Evolutionary conservation across 208 protist genomes (phyloP).

Genomic region (Leishmania gerbilli): DNA sequence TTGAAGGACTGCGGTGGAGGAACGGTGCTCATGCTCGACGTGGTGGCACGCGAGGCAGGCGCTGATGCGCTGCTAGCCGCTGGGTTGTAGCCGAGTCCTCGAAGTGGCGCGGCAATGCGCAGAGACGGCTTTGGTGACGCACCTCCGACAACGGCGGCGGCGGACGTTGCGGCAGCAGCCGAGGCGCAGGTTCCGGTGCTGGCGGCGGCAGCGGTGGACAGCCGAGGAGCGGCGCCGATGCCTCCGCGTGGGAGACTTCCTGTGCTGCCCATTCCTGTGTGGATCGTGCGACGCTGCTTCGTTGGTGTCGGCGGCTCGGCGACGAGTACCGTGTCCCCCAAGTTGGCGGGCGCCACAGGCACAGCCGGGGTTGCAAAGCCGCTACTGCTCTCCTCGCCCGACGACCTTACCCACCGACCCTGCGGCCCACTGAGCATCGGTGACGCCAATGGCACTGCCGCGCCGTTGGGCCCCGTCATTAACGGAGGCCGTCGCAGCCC

Average conservation of each 20-base stretch:
- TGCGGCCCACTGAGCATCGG: neutral
- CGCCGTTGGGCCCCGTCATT: neutral
- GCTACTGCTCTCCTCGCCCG: conserved; percentile 2
- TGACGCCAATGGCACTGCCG: neutral
- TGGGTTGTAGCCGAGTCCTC: neutral
- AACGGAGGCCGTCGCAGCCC: neutral
- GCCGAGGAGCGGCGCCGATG: neutral
- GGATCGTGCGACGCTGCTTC: conserved; percentile 69
- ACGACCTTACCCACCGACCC: conserved; percentile 5
- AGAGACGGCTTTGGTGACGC: conserved; percentile 10
- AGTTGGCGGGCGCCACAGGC: conserved; percentile 31
- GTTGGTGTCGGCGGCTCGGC: conserved; percentile 33
- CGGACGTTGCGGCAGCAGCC: neutral
- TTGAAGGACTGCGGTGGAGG: conserved; percentile 27
- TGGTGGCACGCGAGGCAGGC: neutral
- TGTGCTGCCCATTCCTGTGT: conserved; percentile 11
- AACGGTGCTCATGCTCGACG: neutral
- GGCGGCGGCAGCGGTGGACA: neutral
- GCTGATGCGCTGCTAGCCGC: neutral
- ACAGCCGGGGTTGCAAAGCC: neutral
- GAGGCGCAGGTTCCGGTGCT: neutral
- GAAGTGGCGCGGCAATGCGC: neutral
- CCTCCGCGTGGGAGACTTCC: neutral
- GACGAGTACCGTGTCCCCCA: conserved; percentile 16
- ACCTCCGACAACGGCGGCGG: neutral